Evolutionary conservation across 1,284 basidiomycete genomes (phyloP), one percentile per base, ranked within the genome.

Genomic region (Malassezia sympodialis): DNA sequence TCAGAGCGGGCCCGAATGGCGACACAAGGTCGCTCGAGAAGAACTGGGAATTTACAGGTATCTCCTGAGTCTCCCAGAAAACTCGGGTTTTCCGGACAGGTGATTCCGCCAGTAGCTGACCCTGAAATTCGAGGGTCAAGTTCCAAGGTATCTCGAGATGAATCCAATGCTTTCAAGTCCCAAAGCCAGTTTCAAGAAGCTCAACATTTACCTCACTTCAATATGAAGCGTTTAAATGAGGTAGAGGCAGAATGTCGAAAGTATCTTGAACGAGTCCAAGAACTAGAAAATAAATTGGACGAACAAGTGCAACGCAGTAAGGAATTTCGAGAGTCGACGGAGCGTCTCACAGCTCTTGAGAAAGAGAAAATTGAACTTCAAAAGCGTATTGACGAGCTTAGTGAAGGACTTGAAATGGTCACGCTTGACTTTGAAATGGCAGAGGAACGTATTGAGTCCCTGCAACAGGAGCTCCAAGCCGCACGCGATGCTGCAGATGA

Each of bases 341-440:
- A 15, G 11, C 46, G 23, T 24, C 23, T 42, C 10, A 12, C 11
- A 3, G 39, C 14, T 14, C 48, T 50, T 8, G 37, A 50, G 31
- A 23, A 31, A 19, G 48, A 19, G 15, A 12, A 10, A 17, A 30
- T 49, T 4, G 51, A 49, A n/a, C 15, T 51, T 0, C 26, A 26
- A 85, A 87, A 67, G 2, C 75, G 85, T 53, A 78, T 87, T 30
- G 77, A 80, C 1, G 79, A 81, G 21, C 76, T 85, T n/a, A 82
- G 86, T 52, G 91, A 96, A 63, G 87, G 90, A 73, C 78, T 96
- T 32, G 94, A 99, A 77, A 90, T 96, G 83, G 81, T 84, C 3
- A 88, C 89, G 79, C 77, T 99, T 61, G 94, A 99, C 75, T 90
- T 90, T 75, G 94, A 99, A 75, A 85, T 98, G 49, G 93, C 93